These are phyloP conservation scores for Fraxinus albicans DNA, from an alignment of 305 asterid genomes.

Conservation along the genomic window DNA sequence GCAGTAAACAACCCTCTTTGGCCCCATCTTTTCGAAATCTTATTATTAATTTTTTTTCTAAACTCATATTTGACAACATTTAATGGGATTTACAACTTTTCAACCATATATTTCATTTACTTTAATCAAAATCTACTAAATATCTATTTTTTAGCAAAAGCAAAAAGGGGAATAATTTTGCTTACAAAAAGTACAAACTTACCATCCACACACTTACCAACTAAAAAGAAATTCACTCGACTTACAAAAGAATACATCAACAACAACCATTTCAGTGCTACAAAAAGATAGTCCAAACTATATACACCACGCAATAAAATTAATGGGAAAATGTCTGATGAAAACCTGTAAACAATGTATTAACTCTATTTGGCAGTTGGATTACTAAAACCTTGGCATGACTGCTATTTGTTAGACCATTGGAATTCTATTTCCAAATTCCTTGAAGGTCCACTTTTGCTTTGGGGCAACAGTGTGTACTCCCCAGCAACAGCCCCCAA, in stretches of 20 bases:
- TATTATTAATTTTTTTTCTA: neutral
- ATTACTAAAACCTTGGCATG: conserved; percentile 4
- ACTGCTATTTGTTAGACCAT: conserved; percentile 73
- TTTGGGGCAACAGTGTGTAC: conserved; percentile 79
- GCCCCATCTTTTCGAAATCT: neutral
- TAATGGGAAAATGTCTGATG: conserved; percentile 16
- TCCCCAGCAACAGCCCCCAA: conserved; percentile 96
- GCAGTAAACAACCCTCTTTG: neutral
- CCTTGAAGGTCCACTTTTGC: conserved; percentile 96
- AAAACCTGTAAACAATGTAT: conserved; percentile 27
- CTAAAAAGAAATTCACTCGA: conserved; percentile 26
- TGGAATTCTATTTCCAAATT: conserved; percentile 93
- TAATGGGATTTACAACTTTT: no score
- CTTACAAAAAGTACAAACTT: neutral
- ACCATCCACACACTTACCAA: conserved; percentile 19
- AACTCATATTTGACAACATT: neutral
- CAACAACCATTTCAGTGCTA: conserved; percentile 27
- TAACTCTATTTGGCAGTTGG: conserved; percentile 17
- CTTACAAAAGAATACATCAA: conserved; percentile 46
- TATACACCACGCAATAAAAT: conserved; percentile 40
- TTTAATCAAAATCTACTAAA: neutral
- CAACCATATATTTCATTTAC: no score
- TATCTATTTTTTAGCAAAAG: neutral
- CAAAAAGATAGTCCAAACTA: conserved; percentile 35
- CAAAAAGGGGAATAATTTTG: neutral